Conservation (phyloP, 495 filamentous ascomycete genomes). For the Letharia lupina region DNA sequence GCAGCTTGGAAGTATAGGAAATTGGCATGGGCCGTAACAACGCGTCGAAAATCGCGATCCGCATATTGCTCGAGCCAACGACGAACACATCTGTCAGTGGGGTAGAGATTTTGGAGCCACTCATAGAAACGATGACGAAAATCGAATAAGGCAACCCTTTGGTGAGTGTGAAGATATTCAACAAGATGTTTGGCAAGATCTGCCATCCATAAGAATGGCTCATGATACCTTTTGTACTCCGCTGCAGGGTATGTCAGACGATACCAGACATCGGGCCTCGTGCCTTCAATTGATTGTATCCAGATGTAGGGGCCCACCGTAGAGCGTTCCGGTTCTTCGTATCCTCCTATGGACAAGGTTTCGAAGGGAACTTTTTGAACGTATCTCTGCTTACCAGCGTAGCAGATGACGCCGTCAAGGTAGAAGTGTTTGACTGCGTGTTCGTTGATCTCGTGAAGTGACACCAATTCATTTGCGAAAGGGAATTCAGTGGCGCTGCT, state of each 20-base stretch:
- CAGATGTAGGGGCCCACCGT: conserved; percentile 48
- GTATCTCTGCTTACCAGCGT: conserved; percentile 37
- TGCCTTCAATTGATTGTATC: conserved; percentile 45
- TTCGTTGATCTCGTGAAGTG: conserved; percentile 41
- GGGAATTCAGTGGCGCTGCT: conserved; percentile 7
- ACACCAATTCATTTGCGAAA: conserved; percentile 39
- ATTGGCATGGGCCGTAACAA: conserved; percentile 45
- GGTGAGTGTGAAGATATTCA: conserved; percentile 44
- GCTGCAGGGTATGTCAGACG: conserved; percentile 43
- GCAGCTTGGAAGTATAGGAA: conserved; percentile 56
- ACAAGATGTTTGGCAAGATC: conserved; percentile 59
- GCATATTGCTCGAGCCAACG: conserved; percentile 43
- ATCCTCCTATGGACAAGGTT: conserved; percentile 56
- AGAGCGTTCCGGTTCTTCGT: conserved; percentile 38
- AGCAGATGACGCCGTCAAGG: conserved; percentile 53
- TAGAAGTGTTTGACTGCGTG: conserved; percentile 27
- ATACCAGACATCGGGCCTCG: conserved; percentile 49
- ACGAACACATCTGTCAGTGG: conserved; percentile 29
- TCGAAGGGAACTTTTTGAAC: conserved; percentile 47
- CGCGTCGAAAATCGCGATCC: conserved; percentile 47
- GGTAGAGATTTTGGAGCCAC: conserved; percentile 45
- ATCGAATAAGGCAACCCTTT: conserved; percentile 38
- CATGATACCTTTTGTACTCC: conserved; percentile 51
- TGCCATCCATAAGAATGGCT: conserved; percentile 58
- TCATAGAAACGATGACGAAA: conserved; percentile 46